Evolutionary conservation across 192 early-diverging fungal species (phyloP).

Genomic region (Podochytrium sp.): DNA sequence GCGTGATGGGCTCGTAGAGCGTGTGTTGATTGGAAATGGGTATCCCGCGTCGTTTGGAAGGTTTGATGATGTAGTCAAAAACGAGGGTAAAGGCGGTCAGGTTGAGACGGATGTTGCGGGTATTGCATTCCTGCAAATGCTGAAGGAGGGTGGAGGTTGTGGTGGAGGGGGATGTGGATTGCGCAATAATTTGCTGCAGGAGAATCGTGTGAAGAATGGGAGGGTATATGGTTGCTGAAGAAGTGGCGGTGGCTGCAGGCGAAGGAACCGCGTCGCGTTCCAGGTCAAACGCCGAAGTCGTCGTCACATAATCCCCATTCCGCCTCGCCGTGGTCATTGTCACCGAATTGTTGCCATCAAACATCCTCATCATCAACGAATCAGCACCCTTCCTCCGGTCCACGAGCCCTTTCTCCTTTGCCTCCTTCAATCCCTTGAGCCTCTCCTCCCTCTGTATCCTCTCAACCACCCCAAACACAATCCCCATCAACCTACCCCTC

Average conservation of each 20-base stretch:
- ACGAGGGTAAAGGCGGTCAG: not conserved
- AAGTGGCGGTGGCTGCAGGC: not conserved
- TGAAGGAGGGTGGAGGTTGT: not conserved
- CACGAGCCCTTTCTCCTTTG: too few relatives aligned
- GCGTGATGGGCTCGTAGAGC: not conserved
- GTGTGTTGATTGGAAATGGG: too few relatives aligned
- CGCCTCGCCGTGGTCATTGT: not conserved
- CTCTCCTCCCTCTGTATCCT: not conserved
- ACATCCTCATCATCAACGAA: not conserved
- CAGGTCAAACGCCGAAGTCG: not conserved
- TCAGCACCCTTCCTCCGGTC: too few relatives aligned
- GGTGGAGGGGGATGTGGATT: not conserved
- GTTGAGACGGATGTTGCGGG: not conserved
- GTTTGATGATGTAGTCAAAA: not conserved
- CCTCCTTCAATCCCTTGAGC: not conserved
- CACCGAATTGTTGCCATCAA: slow-evolving; percentile 11
- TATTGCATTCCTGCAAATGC: not conserved
- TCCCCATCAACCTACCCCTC: not conserved
- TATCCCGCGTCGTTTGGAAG: too few relatives aligned
- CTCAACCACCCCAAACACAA: slow-evolving; percentile 6
- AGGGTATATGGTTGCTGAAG: not conserved
- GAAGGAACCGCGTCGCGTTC: not conserved
- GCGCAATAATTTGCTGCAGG: not conserved
- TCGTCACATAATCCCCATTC: not conserved
- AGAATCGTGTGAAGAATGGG: slow-evolving; percentile 1